phyloP scores from a whole-genome alignment of 1,284 basidiomycete species.

The Peniophora sp. region DNA sequence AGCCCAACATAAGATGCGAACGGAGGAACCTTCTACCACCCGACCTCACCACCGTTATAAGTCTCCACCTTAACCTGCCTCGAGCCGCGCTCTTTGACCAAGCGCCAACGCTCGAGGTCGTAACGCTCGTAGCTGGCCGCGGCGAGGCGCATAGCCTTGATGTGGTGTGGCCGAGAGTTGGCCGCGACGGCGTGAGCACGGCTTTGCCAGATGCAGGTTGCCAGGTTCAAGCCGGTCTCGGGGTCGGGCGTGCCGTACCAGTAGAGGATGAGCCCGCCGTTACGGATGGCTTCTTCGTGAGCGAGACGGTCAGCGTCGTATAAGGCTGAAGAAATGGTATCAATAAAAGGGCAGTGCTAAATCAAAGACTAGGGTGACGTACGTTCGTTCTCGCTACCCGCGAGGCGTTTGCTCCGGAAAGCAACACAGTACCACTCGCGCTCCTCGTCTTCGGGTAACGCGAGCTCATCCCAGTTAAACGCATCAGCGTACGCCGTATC shows the following conservation, averaged over 20 bases:
- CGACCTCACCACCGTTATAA: constrained; percentile 63
- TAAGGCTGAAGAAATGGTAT: constrained; percentile 38
- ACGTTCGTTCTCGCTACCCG: constrained; percentile 63
- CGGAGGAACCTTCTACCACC: constrained; percentile 41
- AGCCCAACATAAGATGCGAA: neutral
- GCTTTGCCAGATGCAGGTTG: constrained; percentile 94
- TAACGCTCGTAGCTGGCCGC: constrained; percentile 75
- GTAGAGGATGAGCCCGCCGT: constrained; percentile 82
- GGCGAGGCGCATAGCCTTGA: constrained; percentile 76
- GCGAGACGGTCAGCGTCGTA: constrained; percentile 82
- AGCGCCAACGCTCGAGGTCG: constrained; percentile 64
- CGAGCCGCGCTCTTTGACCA: constrained; percentile 59
- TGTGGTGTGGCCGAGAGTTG: constrained; percentile 72
- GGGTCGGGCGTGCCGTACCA: constrained; percentile 87
- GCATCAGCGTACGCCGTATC: constrained; percentile 55
- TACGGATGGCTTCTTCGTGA: constrained; percentile 84
- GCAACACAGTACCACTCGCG: constrained; percentile 88
- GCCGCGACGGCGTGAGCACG: constrained; percentile 76
- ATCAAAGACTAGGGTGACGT: constrained; percentile 15
- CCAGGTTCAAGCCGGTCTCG: constrained; percentile 74
- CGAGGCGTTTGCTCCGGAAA: constrained; percentile 74
- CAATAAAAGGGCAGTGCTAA: constrained; percentile 1
- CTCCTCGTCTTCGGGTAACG: constrained; percentile 58
- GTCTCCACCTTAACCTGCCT: constrained; percentile 45
- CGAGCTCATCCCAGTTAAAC: constrained; percentile 83